Evolutionary conservation across 345 rosid genomes (phyloP), one percentile per base, ranked within the genome.

Genomic region (Brassica nigra): DNA sequence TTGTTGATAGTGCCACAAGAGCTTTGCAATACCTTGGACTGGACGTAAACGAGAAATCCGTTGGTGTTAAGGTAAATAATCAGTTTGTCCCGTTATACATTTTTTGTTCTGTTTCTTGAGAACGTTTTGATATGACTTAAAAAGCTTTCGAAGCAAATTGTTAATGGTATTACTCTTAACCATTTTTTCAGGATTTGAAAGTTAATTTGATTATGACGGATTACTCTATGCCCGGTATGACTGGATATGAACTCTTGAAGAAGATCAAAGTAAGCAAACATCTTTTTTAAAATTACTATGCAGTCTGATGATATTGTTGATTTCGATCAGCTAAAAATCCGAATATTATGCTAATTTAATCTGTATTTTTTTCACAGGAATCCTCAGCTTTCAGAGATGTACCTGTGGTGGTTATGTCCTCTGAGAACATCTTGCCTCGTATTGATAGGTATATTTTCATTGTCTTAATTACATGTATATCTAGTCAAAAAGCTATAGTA

Each of bases 141-240:
- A 18, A 6, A 18, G 10, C 23, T 18, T 14, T 6, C 6, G 5
- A 23, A 55, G 36, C 6, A 65, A 28, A 1, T 59, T 8, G n/a
- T 47, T 73, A 68, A 44, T 62, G 31, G 39, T 59, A 2, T 67
- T 47, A 33, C 62, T 6, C 11, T 8, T 34, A 20, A 63, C 29
- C 0, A 29, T 18, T 10, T 66, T 66, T 78, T 6, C 80, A 94
- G 94, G 90, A 84, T 75, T 83, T 92, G 85, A 92, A 90, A 80
- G 86, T 92, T 76, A 90, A 92, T 83, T 82, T 91, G 16, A 89
- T 91, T 14, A 89, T 91, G 88, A 91, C 96, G 0, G 96, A 91
- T 76, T 92, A 92, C 52, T 90, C 94, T 0, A 92, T 92, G 97
- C 97, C 94, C 0, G 93, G 94, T 28, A 92, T 92, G 97, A 90